Evolutionary conservation across 2,329 filamentous ascomycete genomes (phyloP).

Genomic region (Epichloe glyceriae): DNA sequence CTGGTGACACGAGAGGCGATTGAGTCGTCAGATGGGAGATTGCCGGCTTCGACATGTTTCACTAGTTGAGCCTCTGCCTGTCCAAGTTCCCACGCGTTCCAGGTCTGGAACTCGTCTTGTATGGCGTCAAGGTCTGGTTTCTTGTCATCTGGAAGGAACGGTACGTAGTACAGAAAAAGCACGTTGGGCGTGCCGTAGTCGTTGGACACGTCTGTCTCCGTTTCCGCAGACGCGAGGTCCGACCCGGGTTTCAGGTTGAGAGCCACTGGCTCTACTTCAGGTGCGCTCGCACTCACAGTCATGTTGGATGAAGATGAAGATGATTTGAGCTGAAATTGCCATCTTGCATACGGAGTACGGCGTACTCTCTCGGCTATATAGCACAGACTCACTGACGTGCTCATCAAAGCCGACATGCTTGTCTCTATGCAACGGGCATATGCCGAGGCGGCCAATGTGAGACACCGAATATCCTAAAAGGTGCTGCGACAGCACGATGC

Average conservation of each 20-base stretch:
- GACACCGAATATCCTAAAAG: background rate
- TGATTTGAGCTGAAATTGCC: background rate
- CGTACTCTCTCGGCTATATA: background rate
- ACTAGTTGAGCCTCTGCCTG: conserved; percentile 1
- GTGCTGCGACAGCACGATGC: background rate
- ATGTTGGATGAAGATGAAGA: background rate
- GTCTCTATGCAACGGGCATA: no score
- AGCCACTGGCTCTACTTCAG: background rate
- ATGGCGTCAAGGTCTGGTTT: background rate
- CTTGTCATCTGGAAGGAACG: conserved; percentile 1
- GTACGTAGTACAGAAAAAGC: conserved; percentile 1
- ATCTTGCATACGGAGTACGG: background rate
- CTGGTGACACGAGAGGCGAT: conserved; percentile 1
- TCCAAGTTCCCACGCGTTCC: conserved; percentile 5
- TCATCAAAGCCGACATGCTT: no score
- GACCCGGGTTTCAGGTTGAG: background rate
- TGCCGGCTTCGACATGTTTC: background rate
- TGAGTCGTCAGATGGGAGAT: conserved; percentile 3
- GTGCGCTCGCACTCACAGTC: no score
- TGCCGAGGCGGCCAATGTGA: no score
- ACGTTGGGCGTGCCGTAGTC: conserved; percentile 3
- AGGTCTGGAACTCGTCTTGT: conserved; percentile 2
- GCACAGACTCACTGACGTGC: background rate
- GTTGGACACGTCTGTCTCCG: background rate
- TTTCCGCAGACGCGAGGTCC: background rate